These are phyloP conservation scores for Aristolochia californica DNA, from an alignment of 164 flowering plant genomes.

Conservation along the genomic window DNA sequence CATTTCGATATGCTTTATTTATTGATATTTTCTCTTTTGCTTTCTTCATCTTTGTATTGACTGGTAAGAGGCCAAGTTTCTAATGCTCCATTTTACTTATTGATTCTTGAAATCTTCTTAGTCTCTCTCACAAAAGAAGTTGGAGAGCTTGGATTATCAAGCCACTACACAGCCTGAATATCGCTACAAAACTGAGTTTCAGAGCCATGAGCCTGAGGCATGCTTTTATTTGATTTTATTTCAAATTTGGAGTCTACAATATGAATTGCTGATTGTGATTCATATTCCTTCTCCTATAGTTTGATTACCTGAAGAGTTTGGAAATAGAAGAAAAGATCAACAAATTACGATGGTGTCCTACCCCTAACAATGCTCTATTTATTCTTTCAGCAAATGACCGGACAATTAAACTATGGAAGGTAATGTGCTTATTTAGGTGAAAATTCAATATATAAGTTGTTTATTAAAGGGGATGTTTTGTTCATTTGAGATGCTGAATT, in stretches of 20 bases:
- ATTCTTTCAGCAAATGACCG: slow-evolving; percentile 64
- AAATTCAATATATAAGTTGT: not conserved
- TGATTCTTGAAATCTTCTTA: slow-evolving; percentile 12
- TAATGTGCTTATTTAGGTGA: slow-evolving; percentile 9
- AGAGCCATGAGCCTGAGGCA: slow-evolving; percentile 85
- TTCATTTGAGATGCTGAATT: not conserved
- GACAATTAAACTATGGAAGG: slow-evolving; percentile 85
- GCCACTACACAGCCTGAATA: slow-evolving; percentile 30
- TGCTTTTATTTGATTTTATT: slow-evolving; percentile 3
- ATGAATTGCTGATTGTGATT: slow-evolving; percentile 9
- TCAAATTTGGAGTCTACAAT: not conserved
- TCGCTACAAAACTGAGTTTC: slow-evolving; percentile 64
- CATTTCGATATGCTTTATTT: too few species aligned
- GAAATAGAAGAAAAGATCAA: slow-evolving; percentile 85
- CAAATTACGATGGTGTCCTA: slow-evolving; percentile 53
- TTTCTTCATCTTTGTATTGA: not conserved
- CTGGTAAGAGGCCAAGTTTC: not conserved
- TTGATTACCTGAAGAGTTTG: slow-evolving; percentile 71
- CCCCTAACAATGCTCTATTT: slow-evolving; percentile 37
- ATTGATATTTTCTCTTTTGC: not conserved
- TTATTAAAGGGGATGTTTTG: not conserved
- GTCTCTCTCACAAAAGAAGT: slow-evolving; percentile 26
- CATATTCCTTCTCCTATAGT: slow-evolving; percentile 26
- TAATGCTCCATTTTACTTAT: too few species aligned
- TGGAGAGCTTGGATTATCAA: slow-evolving; percentile 40